A percentile compares a stretch with the other conserved stretches of the same genome.
Conservation (phyloP, 805 yeast species). For the Kluyveromyces lactis region DNA sequence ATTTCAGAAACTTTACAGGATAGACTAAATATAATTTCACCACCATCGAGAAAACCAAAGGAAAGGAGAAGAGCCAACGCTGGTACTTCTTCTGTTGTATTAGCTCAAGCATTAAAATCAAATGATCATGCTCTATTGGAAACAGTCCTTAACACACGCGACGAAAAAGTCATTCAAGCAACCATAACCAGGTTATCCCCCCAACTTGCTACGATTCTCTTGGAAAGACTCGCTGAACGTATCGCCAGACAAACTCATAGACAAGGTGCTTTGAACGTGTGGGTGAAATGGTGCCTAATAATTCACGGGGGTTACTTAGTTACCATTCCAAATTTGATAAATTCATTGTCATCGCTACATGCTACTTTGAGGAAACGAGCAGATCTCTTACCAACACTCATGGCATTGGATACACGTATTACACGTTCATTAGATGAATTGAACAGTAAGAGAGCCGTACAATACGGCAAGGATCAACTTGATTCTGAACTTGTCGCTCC, state of each 20-base stretch:
- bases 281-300: conserved; percentile 85
- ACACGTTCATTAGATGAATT: conserved; percentile 59
- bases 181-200: conserved; percentile 52
- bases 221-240: conserved; percentile 52
- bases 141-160: conserved; percentile 55
- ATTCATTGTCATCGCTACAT: conserved; percentile 53
- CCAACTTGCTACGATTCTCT: conserved; percentile 42
- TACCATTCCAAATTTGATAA: conserved; percentile 40
- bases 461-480: conserved; percentile 36
- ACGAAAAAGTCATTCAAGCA: conserved; percentile 43
- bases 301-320: conserved; percentile 67
- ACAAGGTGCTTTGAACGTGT: conserved; percentile 44
- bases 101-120: conserved; percentile 80
- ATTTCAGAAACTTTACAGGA: conserved; percentile 47
- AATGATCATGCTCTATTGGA: conserved; percentile 83
- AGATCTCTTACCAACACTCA: conserved; percentile 57
- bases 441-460: conserved; percentile 44
- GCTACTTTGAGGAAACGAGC: conserved; percentile 59
- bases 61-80: conserved; percentile 47
- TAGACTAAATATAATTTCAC: conserved; percentile 25
- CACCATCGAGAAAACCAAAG: conserved; percentile 22
- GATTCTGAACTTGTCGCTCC: conserved; percentile 29
- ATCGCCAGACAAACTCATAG: conserved; percentile 51
- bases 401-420: conserved; percentile 77
- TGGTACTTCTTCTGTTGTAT: conserved; percentile 75